Percentiles rank a stretch among this genome's conserved stretches.
These are phyloP conservation scores for Candida michaelii DNA, from an alignment of 805 yeast genomes.

Conservation along the genomic window DNA sequence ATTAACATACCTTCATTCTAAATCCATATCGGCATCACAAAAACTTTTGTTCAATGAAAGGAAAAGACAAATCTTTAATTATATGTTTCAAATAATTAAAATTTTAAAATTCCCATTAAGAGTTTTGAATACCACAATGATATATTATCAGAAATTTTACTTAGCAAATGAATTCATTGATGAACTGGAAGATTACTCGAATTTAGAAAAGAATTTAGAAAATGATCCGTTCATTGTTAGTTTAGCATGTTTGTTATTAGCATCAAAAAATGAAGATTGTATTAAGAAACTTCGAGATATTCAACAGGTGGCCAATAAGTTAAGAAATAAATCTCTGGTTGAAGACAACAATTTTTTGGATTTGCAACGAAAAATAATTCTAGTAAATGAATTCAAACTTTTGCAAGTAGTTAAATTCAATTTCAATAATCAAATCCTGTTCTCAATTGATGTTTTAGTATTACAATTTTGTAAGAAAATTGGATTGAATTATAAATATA, in stretches of 20 bases:
- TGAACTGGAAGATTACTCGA: constrained; percentile 22
- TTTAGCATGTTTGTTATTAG: constrained; percentile 63
- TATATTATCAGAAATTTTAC: constrained; percentile 69
- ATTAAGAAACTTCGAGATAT: constrained; percentile 72
- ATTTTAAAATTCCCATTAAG: constrained; percentile 65
- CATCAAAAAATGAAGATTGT: constrained; percentile 81
- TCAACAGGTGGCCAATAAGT: constrained; percentile 47
- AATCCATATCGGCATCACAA: constrained; percentile 51
- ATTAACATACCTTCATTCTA: constrained; percentile 48
- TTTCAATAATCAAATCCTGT: constrained; percentile 50
- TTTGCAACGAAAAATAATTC: constrained; percentile 52
- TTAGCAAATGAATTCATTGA: constrained; percentile 60
- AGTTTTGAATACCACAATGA: constrained; percentile 68
- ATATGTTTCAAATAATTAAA: constrained; percentile 52
- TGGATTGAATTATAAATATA: constrained; percentile 33
- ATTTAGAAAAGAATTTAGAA: constrained; percentile 34
- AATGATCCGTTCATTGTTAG: constrained; percentile 61
- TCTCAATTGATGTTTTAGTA: constrained; percentile 60
- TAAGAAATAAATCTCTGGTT: constrained; percentile 27
- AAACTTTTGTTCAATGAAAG: constrained; percentile 47
- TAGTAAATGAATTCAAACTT: constrained; percentile 66
- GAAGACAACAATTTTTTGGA: constrained; percentile 42
- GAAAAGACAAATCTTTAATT: constrained; percentile 53
- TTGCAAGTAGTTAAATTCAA: constrained; percentile 80
- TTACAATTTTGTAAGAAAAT: constrained; percentile 58